A percentile compares a stretch with the other conserved stretches of the same genome.
phyloP scores from a whole-genome alignment of 306 rosid genomes.

The Prunus kanzakura region DNA sequence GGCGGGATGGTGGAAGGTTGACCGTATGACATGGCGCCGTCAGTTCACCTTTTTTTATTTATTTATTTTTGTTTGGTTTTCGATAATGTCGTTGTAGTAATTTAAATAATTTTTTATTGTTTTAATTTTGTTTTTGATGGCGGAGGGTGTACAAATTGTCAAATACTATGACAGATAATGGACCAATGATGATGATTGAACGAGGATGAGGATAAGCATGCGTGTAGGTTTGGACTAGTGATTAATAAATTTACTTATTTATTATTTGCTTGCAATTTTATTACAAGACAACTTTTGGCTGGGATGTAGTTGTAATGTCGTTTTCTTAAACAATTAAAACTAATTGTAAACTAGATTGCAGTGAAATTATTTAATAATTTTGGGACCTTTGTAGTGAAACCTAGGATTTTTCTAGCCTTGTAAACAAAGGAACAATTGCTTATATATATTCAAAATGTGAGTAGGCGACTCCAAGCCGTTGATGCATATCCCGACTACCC shows the following conservation, averaged over 20 bases:
- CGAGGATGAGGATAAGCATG: constrained; percentile 3
- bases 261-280: constrained; percentile 11
- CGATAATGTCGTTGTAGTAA: neutral
- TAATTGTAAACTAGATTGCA: neutral
- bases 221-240: constrained; percentile 2
- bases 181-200: neutral
- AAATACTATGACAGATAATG: neutral
- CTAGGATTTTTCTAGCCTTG: no score
- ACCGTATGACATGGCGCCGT: constrained; percentile 32
- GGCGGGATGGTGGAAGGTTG: constrained; percentile 10
- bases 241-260: neutral
- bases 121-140: neutral
- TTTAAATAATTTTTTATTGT: neutral
- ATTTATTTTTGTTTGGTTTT: neutral
- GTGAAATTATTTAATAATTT: neutral
- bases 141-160: neutral
- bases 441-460: no score
- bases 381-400: no score
- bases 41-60: neutral
- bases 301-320: neutral
- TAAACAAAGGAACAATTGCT: neutral
- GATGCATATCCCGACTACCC: no score
- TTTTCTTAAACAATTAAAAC: constrained; percentile 7
- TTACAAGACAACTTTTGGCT: neutral
- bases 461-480: no score